Percentiles rank a stretch among this genome's conserved stretches.
Conservation (phyloP, 768 basidiomycete genomes). For the Clitopilus hobsonii region DNA sequence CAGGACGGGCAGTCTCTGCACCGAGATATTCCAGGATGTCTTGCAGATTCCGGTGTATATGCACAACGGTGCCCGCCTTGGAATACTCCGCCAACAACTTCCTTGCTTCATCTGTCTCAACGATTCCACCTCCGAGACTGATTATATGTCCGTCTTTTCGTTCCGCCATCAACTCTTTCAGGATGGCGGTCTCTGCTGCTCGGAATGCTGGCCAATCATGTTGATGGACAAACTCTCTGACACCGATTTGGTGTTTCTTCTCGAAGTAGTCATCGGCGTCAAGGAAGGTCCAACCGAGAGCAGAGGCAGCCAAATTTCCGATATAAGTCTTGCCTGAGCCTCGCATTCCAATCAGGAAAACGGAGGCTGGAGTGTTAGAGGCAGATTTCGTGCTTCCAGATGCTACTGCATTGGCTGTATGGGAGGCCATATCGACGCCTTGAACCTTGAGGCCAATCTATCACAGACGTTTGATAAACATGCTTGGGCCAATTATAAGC, state of each 20-base stretch:
- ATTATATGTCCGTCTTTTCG: conserved; percentile 64
- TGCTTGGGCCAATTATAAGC: background rate
- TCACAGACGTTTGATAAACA: background rate
- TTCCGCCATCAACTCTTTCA: conserved; percentile 63
- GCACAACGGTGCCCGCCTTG: conserved; percentile 70
- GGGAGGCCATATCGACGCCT: conserved; percentile 69
- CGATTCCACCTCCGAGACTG: conserved; percentile 91
- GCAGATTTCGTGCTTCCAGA: conserved; percentile 26
- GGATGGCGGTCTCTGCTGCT: conserved; percentile 62
- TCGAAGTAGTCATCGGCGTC: conserved; percentile 86
- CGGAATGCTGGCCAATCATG: conserved; percentile 92
- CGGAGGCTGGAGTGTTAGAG: conserved; percentile 9
- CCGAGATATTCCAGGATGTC: conserved; percentile 81
- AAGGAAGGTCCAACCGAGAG: conserved; percentile 65
- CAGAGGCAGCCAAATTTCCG: conserved; percentile 68
- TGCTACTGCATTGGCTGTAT: conserved; percentile 34
- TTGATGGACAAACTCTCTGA: conserved; percentile 74
- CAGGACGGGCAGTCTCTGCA: conserved; percentile 73
- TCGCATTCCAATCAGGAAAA: conserved; percentile 64
- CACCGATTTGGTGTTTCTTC: conserved; percentile 50
- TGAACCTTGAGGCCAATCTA: conserved; percentile 87
- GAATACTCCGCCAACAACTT: conserved; percentile 65
- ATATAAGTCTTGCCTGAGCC: conserved; percentile 94
- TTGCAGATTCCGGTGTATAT: conserved; percentile 74
- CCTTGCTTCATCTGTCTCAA: conserved; percentile 78